These are phyloP conservation scores for Boletus rufocinnamomeus DNA, from an alignment of 768 basidiomycete species.

Conservation along the genomic window DNA sequence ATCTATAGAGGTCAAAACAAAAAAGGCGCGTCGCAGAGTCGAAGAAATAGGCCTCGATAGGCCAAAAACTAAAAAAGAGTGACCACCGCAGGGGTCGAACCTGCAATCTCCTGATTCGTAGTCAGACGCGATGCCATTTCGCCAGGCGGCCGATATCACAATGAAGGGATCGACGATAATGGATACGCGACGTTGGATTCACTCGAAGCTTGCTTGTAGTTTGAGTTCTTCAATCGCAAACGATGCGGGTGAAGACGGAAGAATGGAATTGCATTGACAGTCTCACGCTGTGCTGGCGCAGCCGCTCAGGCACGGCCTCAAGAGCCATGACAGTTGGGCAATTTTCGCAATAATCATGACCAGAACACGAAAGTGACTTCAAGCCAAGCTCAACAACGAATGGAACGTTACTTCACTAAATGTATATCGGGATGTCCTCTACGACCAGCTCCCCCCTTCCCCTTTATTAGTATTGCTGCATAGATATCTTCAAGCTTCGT, in stretches of 20 bases:
- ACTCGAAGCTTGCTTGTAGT: neutral
- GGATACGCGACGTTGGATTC: too few species aligned
- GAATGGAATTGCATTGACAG: neutral
- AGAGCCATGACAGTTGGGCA: too few species aligned
- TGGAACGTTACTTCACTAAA: neutral
- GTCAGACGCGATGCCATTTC: constrained; percentile 95
- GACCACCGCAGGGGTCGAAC: constrained; percentile 72
- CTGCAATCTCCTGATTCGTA: constrained; percentile 89
- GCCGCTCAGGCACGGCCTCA: too few species aligned
- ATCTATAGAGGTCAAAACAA: too few species aligned
- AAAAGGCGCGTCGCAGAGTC: too few species aligned
- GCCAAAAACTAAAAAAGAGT: neutral
- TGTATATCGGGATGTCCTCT: too few species aligned
- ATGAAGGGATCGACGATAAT: neutral
- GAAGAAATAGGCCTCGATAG: too few species aligned
- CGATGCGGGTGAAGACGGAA: neutral
- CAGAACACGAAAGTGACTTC: too few species aligned
- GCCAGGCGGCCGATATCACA: constrained; percentile 67
- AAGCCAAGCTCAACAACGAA: too few species aligned
- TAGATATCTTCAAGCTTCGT: neutral
- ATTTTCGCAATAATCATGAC: too few species aligned
- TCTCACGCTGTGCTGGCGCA: neutral
- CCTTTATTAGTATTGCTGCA: too few species aligned
- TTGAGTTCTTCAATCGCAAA: neutral
- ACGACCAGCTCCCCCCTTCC: too few species aligned